phyloP scores from a whole-genome alignment of 2,329 filamentous ascomycete genomes.

The Aspergillus ruber region DNA sequence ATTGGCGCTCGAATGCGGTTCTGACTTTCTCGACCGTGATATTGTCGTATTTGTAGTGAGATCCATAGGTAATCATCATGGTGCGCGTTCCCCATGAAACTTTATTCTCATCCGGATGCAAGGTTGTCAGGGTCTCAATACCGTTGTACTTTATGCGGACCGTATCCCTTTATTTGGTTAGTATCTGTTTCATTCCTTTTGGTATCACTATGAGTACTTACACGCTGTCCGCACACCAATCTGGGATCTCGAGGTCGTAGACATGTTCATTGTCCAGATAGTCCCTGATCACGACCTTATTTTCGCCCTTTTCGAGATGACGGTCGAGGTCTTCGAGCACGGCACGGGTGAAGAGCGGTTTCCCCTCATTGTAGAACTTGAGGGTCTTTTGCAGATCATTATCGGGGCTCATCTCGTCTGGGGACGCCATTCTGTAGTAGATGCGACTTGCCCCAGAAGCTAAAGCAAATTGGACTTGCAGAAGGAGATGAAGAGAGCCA shows the following conservation, averaged over 20 bases:
- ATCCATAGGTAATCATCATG: slow-evolving; percentile 13
- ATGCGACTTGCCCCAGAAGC: too few species aligned
- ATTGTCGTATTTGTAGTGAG: not conserved
- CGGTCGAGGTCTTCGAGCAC: slow-evolving; percentile 12
- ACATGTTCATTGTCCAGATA: slow-evolving; percentile 9
- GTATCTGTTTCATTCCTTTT: not conserved
- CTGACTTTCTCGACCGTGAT: slow-evolving; percentile 4
- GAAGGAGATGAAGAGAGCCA: too few species aligned
- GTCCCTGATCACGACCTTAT: slow-evolving; percentile 12
- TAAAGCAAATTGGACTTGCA: too few species aligned
- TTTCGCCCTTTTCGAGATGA: slow-evolving; percentile 11
- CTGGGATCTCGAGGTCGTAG: slow-evolving; percentile 12
- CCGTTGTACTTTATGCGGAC: slow-evolving; percentile 15
- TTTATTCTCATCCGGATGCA: slow-evolving; percentile 9
- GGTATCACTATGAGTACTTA: slow-evolving; percentile 1
- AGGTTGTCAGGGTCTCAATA: slow-evolving; percentile 12
- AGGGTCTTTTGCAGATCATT: slow-evolving; percentile 12
- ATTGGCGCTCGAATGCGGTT: slow-evolving; percentile 6
- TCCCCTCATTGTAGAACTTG: slow-evolving; percentile 13
- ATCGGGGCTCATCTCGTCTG: slow-evolving; percentile 1
- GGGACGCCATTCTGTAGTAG: too few species aligned
- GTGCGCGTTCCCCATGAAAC: slow-evolving; percentile 5
- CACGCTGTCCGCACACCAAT: slow-evolving; percentile 11
- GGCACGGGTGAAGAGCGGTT: slow-evolving; percentile 16
- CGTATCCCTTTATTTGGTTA: slow-evolving; percentile 6